Evolutionary conservation across 371 early-diverging fungal genomes (phyloP), one percentile per base, ranked within the genome.

Genomic region (Blastocladiella emersonii): DNA sequence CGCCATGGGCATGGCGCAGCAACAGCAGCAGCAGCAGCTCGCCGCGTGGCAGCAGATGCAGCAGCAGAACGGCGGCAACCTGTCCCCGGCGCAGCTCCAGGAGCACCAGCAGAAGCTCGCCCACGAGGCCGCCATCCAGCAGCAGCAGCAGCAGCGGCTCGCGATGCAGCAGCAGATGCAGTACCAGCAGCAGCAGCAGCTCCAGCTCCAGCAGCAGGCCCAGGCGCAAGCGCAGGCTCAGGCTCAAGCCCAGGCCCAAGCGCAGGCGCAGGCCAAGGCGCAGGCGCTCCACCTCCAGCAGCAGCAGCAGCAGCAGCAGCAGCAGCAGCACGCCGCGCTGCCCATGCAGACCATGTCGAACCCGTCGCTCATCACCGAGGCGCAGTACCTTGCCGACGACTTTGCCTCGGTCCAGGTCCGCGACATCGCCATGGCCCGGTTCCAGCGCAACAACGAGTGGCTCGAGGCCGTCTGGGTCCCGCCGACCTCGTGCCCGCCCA

Each of bases 381-480:
- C 35, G 36, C 57, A 36, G 23, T 23, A 57, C n/a, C 30, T 57
- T 8, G 57, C 36, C 4, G 8, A 19, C 21, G 23, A 8, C 32
- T 8, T 61, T 2, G 23, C 34, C 35, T 7, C 15, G 23, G 21
- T 12, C 21, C 57, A 62, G n/a, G 45, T 4, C 3, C 44, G 62
- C 27, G 62, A 62, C n/a, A 21, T 62, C 8, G 44, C 62, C 17
- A 12, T 32, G 17, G 56, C 34, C n/a, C 45, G 62, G 30, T 62
- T 55, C 34, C 60, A 17, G 15, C 45, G 62, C 34, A 62, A 62
- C 34, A 61, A 62, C 35, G 62, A 62, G 3, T 62, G 57, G 56
- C 7, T 62, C 17, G 62, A 62, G 62, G 32, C 15, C 4, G 12
- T 62, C 32, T 62, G 7, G 39, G 17, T 10, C 45, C 35, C 57